Conservation (phyloP, 495 filamentous ascomycete species). For the Aspergillus panamensis region DNA sequence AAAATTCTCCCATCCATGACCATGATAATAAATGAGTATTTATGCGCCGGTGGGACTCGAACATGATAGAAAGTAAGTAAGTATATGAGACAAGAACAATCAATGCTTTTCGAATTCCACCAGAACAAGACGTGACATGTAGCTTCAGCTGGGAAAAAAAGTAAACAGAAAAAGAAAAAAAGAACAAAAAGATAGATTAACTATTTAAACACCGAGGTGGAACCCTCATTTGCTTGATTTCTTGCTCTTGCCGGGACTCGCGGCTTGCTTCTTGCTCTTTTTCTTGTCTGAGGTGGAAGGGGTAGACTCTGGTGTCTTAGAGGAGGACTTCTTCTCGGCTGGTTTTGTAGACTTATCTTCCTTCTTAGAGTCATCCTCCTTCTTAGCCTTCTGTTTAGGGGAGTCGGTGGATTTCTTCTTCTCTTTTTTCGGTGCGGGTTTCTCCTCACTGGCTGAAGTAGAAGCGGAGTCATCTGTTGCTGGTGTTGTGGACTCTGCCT, state of each 20-base stretch:
- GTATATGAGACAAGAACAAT: not conserved
- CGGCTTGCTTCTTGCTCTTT: slow-evolving; percentile 13
- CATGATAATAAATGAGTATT: not conserved
- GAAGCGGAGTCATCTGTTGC: slow-evolving; percentile 4
- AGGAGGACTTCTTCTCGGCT: not conserved
- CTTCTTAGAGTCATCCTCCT: slow-evolving; percentile 6
- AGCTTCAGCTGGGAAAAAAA: not conserved
- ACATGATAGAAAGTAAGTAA: no score
- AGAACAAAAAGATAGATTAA: slow-evolving; percentile 20
- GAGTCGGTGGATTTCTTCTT: slow-evolving; percentile 17
- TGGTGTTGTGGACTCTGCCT: slow-evolving; percentile 17
- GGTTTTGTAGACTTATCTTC: slow-evolving; percentile 2
- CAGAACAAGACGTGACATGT: not conserved
- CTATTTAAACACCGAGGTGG: slow-evolving; percentile 14
- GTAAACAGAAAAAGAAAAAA: not conserved
- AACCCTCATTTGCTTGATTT: slow-evolving; percentile 38
- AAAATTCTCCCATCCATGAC: not conserved
- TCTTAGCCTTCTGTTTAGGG: not conserved
- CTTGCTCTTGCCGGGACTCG: slow-evolving; percentile 25
- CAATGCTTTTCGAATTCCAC: not conserved
- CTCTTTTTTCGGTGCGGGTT: slow-evolving; percentile 10
- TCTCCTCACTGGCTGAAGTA: not conserved
- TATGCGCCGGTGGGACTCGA: not conserved
- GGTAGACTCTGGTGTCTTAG: slow-evolving; percentile 10
- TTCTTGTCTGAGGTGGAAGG: slow-evolving; percentile 17